Conservation (phyloP, 73 alveolate genomes). For the Paramecium primaurelia region DNA sequence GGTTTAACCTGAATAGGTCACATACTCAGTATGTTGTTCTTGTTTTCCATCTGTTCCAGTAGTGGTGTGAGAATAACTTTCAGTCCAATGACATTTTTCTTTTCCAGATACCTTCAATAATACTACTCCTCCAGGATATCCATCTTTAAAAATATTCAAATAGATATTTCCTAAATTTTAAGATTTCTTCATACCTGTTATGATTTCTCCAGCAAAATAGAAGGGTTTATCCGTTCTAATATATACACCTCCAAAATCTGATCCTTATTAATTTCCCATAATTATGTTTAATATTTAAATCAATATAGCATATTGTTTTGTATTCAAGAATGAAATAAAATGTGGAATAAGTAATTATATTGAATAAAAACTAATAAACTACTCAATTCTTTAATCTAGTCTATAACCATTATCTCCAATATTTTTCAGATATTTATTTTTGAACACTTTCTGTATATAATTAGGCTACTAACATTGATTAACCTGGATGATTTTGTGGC, state of each 20-base stretch:
- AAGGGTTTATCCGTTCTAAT: slow-evolving; percentile 41
- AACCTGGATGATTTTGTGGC: slow-evolving; percentile 2
- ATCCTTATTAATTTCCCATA: slow-evolving; percentile 20
- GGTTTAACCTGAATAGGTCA: background rate
- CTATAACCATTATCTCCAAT: slow-evolving; percentile 23
- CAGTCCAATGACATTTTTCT: slow-evolving; percentile 35
- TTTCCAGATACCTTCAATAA: background rate
- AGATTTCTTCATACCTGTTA: background rate
- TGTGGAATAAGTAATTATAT: background rate
- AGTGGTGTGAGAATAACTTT: background rate
- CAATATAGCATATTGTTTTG: background rate
- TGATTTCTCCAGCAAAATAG: slow-evolving; percentile 29
- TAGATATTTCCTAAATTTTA: background rate
- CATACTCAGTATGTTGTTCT: background rate
- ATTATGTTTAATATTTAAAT: background rate
- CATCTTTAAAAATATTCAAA: slow-evolving; percentile 5
- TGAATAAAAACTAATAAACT: background rate
- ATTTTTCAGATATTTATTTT: slow-evolving; percentile 13
- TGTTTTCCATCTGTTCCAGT: background rate
- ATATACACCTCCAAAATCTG: slow-evolving; percentile 33
- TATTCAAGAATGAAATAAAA: background rate
- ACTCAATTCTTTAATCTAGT: background rate
- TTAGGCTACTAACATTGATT: background rate
- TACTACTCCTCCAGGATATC: slow-evolving; percentile 35
- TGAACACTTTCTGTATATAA: background rate